phyloP scores from a whole-genome alignment of 768 basidiomycete species.

The Serendipita sp. region DNA sequence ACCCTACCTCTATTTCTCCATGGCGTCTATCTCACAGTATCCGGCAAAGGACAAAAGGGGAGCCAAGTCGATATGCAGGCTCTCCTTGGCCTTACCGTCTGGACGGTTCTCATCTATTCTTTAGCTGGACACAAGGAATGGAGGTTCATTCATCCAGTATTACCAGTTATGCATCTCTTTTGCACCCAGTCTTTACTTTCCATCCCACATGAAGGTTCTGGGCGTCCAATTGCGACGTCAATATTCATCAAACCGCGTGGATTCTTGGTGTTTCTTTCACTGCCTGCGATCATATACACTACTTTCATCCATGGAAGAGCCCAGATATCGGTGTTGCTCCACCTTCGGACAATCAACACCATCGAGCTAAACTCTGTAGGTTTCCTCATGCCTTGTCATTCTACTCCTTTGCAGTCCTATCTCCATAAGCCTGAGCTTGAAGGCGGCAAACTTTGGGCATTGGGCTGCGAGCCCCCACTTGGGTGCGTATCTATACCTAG shows the following conservation, averaged over 20 bases:
- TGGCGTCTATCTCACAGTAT: slow-evolving; percentile 29
- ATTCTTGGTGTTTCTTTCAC: slow-evolving; percentile 30
- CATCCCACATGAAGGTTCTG: slow-evolving; percentile 16
- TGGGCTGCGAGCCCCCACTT: slow-evolving; percentile 88
- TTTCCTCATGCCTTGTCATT: slow-evolving; percentile 92
- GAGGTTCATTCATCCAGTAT: slow-evolving; percentile 84
- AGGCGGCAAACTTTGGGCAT: slow-evolving; percentile 50
- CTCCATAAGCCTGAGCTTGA: slow-evolving; percentile 56
- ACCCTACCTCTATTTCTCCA: slow-evolving; percentile 55
- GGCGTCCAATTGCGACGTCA: slow-evolving; percentile 13
- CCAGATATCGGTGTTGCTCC: slow-evolving; percentile 59
- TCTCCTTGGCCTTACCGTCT: slow-evolving; percentile 23
- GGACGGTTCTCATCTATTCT: slow-evolving; percentile 59
- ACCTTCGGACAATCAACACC: slow-evolving; percentile 38
- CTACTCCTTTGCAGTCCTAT: slow-evolving; percentile 81
- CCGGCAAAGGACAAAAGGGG: neutral
- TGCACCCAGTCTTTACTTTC: slow-evolving; percentile 56
- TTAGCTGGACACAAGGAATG: slow-evolving; percentile 88
- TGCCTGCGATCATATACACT: slow-evolving; percentile 53
- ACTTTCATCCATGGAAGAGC: slow-evolving; percentile 61
- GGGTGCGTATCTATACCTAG: slow-evolving; percentile 31
- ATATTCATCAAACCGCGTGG: slow-evolving; percentile 17
- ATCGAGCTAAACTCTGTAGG: slow-evolving; percentile 42
- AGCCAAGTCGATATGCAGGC: slow-evolving; percentile 23
- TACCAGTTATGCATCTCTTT: slow-evolving; percentile 70